Conservation (phyloP, 1,284 basidiomycete species). For the Ganoderma leucocontextum region DNA sequence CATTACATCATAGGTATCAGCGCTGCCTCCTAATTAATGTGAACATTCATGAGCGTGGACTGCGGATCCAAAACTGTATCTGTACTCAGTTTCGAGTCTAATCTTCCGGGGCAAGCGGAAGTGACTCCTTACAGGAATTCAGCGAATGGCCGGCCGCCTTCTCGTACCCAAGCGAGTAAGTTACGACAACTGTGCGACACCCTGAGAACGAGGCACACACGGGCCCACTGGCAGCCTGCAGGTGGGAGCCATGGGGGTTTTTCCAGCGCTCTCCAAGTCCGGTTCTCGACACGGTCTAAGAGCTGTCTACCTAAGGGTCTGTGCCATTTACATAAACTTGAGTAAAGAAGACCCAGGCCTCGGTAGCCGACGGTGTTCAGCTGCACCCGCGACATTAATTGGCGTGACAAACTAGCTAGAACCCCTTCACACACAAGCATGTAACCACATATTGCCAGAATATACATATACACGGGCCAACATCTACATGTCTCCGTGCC, state of each 20-base stretch:
- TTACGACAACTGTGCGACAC: background rate
- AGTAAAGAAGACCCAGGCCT: background rate
- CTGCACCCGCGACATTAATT: conserved; percentile 5
- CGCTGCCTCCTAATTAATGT: conserved; percentile 4
- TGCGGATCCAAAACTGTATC: conserved; percentile 8
- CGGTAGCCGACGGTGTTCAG: background rate
- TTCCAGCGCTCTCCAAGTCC: background rate
- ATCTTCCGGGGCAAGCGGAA: conserved; percentile 2
- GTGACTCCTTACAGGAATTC: conserved; percentile 1
- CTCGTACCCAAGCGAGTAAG: background rate
- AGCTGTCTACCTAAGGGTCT: background rate
- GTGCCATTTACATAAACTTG: background rate
- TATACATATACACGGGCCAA: background rate
- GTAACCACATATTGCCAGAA: background rate
- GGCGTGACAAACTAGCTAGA: background rate
- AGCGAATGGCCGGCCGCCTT: background rate
- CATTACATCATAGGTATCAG: conserved; percentile 5
- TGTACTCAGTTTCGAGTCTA: conserved; percentile 6
- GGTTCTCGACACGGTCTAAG: background rate
- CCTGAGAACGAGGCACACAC: conserved; percentile 4
- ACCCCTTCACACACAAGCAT: background rate
- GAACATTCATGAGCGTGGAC: background rate
- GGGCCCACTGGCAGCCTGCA: background rate
- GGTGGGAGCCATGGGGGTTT: background rate
- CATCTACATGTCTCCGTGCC: background rate